Evolutionary conservation across 768 basidiomycete genomes (phyloP).

Genomic region (Podaxis carcinomalis): DNA sequence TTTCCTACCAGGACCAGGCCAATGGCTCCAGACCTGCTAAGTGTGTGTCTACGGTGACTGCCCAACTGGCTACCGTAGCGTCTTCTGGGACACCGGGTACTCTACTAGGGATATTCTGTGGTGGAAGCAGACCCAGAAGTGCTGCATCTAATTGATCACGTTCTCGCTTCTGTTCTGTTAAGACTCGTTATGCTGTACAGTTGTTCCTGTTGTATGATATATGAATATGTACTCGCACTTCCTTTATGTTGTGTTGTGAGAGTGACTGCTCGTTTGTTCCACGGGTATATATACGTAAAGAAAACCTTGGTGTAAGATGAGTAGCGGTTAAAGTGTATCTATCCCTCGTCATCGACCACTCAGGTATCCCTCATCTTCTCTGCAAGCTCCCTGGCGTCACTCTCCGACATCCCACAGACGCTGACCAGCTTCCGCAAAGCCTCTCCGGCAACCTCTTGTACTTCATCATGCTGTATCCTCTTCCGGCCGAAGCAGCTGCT

Average conservation of each 20-base stretch:
- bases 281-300: no score
- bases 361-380: background rate
- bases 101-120: background rate
- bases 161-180: background rate
- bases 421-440: background rate
- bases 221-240: no score
- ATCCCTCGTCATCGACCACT: background rate
- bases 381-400: background rate
- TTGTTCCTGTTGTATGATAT: background rate
- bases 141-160: conserved; percentile 4
- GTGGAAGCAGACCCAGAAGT: conserved; percentile 7
- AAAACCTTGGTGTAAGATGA: background rate
- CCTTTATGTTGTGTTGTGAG: no score
- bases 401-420: conserved; percentile 1
- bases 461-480: background rate
- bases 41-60: conserved; percentile 9
- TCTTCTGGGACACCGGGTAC: conserved; percentile 9
- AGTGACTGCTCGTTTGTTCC: no score
- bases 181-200: background rate
- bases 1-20: conserved; percentile 9
- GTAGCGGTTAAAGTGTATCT: background rate
- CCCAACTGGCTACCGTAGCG: conserved; percentile 1
- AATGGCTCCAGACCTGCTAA: background rate
- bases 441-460: background rate
- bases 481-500: background rate